phyloP scores from a whole-genome alignment of 2,329 filamentous ascomycete species.

The Aspergillus cejpii region DNA sequence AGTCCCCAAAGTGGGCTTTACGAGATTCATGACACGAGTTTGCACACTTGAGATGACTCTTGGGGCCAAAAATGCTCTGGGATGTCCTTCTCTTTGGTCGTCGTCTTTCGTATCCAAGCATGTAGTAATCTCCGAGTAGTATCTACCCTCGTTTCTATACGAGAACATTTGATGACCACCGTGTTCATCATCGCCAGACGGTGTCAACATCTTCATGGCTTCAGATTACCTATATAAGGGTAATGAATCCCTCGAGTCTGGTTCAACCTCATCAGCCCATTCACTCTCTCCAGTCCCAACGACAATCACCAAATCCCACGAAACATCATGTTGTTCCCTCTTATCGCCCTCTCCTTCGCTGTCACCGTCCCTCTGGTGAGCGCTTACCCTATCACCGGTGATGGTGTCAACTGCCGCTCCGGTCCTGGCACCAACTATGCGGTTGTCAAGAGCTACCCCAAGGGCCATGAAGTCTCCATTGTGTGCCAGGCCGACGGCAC shows the following conservation, averaged over 20 bases:
- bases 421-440: slow-evolving; percentile 16
- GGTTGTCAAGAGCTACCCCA: slow-evolving; percentile 14
- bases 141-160: background rate
- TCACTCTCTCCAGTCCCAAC: background rate
- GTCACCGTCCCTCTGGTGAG: slow-evolving; percentile 7
- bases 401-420: slow-evolving; percentile 18
- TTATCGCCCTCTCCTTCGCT: slow-evolving; percentile 5
- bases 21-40: too few relatives aligned
- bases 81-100: background rate
- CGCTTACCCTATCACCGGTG: slow-evolving; percentile 17
- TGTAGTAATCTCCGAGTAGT: background rate
- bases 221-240: background rate
- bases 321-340: background rate
- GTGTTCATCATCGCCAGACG: background rate
- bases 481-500: slow-evolving; percentile 15
- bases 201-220: too few relatives aligned
- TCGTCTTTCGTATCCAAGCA: background rate
- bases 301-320: too few relatives aligned
- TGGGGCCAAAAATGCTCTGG: background rate
- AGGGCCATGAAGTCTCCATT: slow-evolving; percentile 7
- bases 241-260: background rate
- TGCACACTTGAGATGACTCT: background rate
- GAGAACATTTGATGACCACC: background rate
- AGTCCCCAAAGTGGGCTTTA: too few relatives aligned
- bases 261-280: background rate